phyloP scores from a whole-genome alignment of 352 stramenopile genomes.

The Globisporangium recalcitrans region DNA sequence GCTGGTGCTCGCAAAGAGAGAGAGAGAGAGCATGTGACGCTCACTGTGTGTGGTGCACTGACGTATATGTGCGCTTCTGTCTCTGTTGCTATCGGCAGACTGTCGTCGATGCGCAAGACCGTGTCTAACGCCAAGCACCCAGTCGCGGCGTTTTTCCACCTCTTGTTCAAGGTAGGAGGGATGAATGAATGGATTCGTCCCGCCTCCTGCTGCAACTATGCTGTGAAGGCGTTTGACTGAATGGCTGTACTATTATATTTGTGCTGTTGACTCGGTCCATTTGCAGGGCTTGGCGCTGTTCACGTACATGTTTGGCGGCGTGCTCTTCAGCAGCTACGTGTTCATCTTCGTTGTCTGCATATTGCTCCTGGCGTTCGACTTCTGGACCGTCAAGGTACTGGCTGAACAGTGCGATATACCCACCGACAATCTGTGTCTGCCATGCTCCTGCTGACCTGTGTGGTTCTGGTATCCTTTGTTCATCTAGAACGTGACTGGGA shows the following conservation, averaged over 20 bases:
- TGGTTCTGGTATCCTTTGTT: not conserved
- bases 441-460: not conserved
- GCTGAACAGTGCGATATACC: too few species aligned
- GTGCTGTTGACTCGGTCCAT: too few species aligned
- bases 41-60: not conserved
- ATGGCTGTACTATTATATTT: too few species aligned
- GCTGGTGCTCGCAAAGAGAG: not conserved
- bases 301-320: constrained; percentile 93
- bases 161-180: constrained; percentile 95
- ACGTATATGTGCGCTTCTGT: not conserved
- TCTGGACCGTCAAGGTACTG: constrained; percentile 95
- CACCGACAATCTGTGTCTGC: too few species aligned
- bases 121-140: constrained; percentile 89
- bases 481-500: constrained; percentile 76
- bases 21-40: too few species aligned
- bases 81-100: too few species aligned
- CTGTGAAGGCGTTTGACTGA: too few species aligned
- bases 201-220: too few species aligned
- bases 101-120: constrained; percentile 65
- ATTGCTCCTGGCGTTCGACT: constrained; percentile 95
- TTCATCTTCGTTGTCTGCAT: constrained; percentile 97
- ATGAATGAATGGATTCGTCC: not conserved
- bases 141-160: constrained; percentile 93
- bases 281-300: constrained; percentile 72
- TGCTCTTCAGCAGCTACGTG: constrained; percentile 91